Evolutionary conservation across 2,329 filamentous ascomycete genomes (phyloP), one percentile per base, ranked within the genome.

Genomic region (Triangularia verruculosa): DNA sequence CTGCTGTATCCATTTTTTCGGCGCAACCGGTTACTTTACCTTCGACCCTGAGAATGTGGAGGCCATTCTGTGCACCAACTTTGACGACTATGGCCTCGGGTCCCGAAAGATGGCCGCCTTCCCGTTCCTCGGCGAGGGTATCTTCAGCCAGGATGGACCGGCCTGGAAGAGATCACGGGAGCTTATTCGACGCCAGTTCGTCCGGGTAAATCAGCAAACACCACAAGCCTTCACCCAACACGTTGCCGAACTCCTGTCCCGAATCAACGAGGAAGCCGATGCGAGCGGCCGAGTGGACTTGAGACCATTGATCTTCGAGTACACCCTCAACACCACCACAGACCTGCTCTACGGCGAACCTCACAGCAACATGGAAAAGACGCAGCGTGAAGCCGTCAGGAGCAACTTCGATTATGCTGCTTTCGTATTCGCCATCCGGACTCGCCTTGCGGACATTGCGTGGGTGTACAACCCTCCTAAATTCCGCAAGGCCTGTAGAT

Each of bases 241-340:
- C 28, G 69, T 71, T 7, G 65, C 69, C 11, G 67, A 74, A 2
- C 70, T 72, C 11, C 47, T 52, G 9, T 52, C 47, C 12, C 8
- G 47, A 56, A 68, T 72, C 28, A 66, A 67, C 2, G 43, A 70
- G 8, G 69, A 72, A 1, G 59, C 68, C 1, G 34, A 39, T 39
- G 17, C 17, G 17, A 64, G 66, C 3, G 65, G 64, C 7, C 56
- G 3, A 59, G 75, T 85, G 8, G 81, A 87, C 66, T 71, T 87
- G 4, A 79, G 83, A 59, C 79, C 80, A 1, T 73, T 83, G 2
- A 85, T 86, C 72, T 86, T 86, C 71, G 77, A 77, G 58, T 73
- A 86, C 24, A 86, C 84, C 0, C 76, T 88, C 22, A 84, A 87
- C 64, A 81, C 80, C 0, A 80, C 83, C 0, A 87, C 83, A 0